Conservation (phyloP, 257 asterid species). For the Mentha longifolia region DNA sequence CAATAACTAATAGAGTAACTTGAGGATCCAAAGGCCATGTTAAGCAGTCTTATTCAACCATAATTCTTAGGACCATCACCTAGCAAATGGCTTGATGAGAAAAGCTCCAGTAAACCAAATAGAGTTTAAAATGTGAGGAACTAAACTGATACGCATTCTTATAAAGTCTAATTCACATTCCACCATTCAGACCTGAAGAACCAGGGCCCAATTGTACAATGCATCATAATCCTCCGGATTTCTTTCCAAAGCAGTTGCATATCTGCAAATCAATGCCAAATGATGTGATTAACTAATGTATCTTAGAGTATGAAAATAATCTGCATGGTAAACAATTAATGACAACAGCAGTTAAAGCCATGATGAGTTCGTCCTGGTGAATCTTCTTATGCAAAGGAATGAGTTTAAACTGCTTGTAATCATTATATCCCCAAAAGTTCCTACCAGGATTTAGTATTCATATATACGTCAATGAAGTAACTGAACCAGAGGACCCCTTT, state of each 20-base stretch:
- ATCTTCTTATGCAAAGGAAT: slow-evolving; percentile 25
- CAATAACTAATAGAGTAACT: slow-evolving; percentile 27
- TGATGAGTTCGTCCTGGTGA: slow-evolving; percentile 17
- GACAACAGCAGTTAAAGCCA: slow-evolving; percentile 18
- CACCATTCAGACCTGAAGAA: slow-evolving; percentile 78
- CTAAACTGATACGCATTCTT: slow-evolving; percentile 19
- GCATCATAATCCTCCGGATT: slow-evolving; percentile 97
- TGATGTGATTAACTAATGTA: slow-evolving; percentile 31
- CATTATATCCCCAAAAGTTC: slow-evolving; percentile 11
- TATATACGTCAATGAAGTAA: slow-evolving; percentile 6
- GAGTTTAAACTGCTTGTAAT: slow-evolving; percentile 12
- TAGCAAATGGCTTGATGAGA: slow-evolving; percentile 30
- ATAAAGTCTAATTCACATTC: slow-evolving; percentile 32
- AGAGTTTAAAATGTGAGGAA: slow-evolving; percentile 22
- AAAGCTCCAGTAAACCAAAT: slow-evolving; percentile 16
- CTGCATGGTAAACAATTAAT: slow-evolving; percentile 25
- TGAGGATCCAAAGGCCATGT: slow-evolving; percentile 13
- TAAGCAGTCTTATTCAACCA: slow-evolving; percentile 6
- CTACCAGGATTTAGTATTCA: slow-evolving; percentile 6
- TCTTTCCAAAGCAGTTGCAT: slow-evolving; percentile 89
- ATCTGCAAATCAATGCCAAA: slow-evolving; percentile 56
- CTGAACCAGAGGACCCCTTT: neutral
- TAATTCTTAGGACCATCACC: slow-evolving; percentile 17
- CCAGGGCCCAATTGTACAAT: slow-evolving; percentile 97
- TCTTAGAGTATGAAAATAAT: slow-evolving; percentile 15